Evolutionary conservation across 2,329 filamentous ascomycete species (phyloP), one percentile per base, ranked within the genome.

Genomic region (Colletotrichum truncatum): DNA sequence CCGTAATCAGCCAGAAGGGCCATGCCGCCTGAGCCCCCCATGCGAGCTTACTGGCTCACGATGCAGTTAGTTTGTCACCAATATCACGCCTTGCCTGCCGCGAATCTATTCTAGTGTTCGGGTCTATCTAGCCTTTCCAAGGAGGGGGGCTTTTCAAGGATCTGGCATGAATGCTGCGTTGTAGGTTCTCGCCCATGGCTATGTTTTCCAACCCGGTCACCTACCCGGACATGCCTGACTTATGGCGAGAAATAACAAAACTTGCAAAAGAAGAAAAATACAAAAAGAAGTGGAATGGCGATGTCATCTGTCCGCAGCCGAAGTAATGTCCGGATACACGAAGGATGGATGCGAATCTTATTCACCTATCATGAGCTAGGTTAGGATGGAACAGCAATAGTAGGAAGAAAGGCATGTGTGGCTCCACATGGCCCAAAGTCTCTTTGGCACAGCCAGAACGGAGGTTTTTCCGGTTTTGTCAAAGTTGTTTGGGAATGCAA

Each of bases 391-490:
- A 64, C 64, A 58, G 21, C 39, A 53, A 46, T 32, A 25, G 32
- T 18, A 48, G 38, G n/a, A 45, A 26, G 30, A 32, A 52, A 64
- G 46, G 46, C 55, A 48, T 55, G 45, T 36, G 34, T 55, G 48
- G 30, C 54, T 56, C 61, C 65, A 67, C 61, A 65, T 65, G 53
- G 55, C 21, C 62, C 10, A 67, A 66, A 65, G 65, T 66, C 48
- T 66, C 56, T 67, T 54, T 55, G 52, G 53, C 53, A 58, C 30
- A 30, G 23, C 51, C 30, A 61, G 66, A 49, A 58, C 63, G 66
- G 62, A 66, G 52, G 36, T 58, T 41, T 64, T 58, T 23, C 64
- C 64, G 32, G 46, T 66, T 66, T 53, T 59, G 52, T 48, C 46
- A 46, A 53, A 30, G 64, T 38, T 64, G 64, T 66, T 66, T 66